Evolutionary conservation across 805 yeast species (phyloP), one percentile per base, ranked within the genome.

Genomic region (Saccharomycopsis capsularis): DNA sequence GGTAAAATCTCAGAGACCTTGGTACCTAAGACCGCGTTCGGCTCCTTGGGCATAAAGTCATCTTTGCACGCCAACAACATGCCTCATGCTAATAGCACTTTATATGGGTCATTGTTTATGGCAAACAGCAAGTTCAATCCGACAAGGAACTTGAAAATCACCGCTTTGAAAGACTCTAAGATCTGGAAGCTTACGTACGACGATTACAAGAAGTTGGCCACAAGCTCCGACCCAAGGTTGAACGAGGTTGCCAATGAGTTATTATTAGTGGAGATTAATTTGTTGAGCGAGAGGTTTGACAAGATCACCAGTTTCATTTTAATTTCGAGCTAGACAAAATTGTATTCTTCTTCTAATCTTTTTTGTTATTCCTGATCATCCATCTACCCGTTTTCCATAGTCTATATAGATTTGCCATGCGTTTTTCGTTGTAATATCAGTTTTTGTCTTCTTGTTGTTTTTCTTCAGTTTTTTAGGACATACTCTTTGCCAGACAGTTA

Each of bases 1-100:
- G 61, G 74, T 58, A 50, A 59, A 47, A 46, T 79, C 62, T 62
- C 67, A 62, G 67, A 70, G 68, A 60, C 71, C 16, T 78, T 84
- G 30, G 71, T 85, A 46, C 88, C 93, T 3, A 75, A 84, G 51
- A 83, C 91, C 0, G 76, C 85, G 1, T 82, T 83, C 63, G 93
- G 95, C 2, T 88, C 84, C 54, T 57, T 77, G 42, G 67, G 56
- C n/a, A 37, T 47, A 18, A 32, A 16, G 11, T 23, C 40, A 9
- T 27, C 16, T 29, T 7, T 29, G 11, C 32, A 29, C 7, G 13
- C 38, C 13, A 6, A 5, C 18, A 11, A 11, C 18, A n/a, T 9
- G 7, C 7, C 11, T 7, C 32, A 27, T 27, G 32, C 32, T 7
- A 27, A 27, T 27, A 13, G 11, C 7, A 27, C 7, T 7, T n/a